phyloP scores from a whole-genome alignment of 208 protist species.

The Tritrichomonas musculus region DNA sequence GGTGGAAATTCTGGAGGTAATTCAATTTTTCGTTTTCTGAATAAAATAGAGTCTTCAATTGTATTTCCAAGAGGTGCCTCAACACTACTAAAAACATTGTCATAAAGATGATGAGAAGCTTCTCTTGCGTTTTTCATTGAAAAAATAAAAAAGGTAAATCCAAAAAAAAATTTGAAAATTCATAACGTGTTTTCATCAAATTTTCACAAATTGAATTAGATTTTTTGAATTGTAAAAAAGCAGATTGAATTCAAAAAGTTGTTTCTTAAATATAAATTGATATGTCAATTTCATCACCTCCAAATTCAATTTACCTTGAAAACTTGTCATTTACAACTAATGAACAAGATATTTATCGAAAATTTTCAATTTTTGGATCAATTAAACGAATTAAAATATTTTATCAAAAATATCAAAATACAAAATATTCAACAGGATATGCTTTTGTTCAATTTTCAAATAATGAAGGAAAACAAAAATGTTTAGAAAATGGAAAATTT shows the following conservation, averaged over 20 bases:
- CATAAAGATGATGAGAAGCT: no score
- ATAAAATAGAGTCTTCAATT: background rate
- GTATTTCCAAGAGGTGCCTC: background rate
- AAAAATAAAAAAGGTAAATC: no score
- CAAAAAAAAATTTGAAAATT: no score
- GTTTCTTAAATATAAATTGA: no score
- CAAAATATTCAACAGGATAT: background rate
- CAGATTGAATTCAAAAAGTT: no score
- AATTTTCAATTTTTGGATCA: background rate
- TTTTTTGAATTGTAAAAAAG: no score
- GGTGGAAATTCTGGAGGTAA: background rate
- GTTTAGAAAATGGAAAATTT: background rate
- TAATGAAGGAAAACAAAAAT: background rate
- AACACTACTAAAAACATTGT: no score
- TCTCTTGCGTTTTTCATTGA: no score
- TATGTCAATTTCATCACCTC: no score
- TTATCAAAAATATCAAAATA: background rate
- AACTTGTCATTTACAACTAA: background rate
- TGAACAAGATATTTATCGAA: background rate
- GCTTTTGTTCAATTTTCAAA: background rate
- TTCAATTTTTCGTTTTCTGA: background rate
- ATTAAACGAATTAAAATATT: slow-evolving; percentile 23
- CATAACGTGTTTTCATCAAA: no score
- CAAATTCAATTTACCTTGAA: background rate
- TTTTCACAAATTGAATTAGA: no score